Conservation (phyloP, 495 filamentous ascomycete species). For the Penicillium riverlandense region DNA sequence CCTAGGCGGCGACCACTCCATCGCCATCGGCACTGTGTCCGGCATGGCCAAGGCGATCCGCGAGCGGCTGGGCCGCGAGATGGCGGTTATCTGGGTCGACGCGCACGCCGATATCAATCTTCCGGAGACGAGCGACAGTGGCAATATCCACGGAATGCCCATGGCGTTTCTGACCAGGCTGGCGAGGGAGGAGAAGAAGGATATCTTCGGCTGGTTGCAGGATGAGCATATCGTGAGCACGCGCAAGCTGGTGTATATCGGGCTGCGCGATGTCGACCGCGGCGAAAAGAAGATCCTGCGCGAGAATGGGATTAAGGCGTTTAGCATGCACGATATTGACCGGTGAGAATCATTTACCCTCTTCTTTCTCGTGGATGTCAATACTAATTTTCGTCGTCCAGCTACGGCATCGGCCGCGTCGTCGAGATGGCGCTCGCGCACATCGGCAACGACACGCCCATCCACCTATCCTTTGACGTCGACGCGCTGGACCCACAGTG, state of each 20-base stretch:
- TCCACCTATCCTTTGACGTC: conserved; percentile 95
- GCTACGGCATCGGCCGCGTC: conserved; percentile 87
- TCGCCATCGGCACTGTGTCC: conserved; percentile 87
- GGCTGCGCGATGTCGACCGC: conserved; percentile 82
- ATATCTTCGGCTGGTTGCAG: conserved; percentile 84
- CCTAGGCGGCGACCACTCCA: conserved; percentile 91
- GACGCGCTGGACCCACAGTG: conserved; percentile 94
- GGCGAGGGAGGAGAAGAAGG: conserved; percentile 59
- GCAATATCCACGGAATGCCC: conserved; percentile 98
- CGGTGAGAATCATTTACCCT: conserved; percentile 35
- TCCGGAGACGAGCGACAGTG: conserved; percentile 80
- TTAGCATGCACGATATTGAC: conserved; percentile 98
- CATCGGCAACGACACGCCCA: conserved; percentile 88
- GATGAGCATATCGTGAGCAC: conserved; percentile 56
- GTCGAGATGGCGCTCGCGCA: conserved; percentile 97
- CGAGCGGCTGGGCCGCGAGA: conserved; percentile 71
- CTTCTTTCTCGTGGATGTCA: not conserved
- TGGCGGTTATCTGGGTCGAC: conserved; percentile 97
- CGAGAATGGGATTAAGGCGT: conserved; percentile 87
- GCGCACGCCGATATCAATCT: conserved; percentile 97
- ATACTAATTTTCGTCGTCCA: conserved; percentile 15
- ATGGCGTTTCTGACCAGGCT: conserved; percentile 86
- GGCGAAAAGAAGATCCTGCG: conserved; percentile 86
- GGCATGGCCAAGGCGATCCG: conserved; percentile 78
- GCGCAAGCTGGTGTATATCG: conserved; percentile 95